A percentile compares a stretch with the other conserved stretches of the same genome.
phyloP scores from a whole-genome alignment of 208 protist species.

The Leishmania turanica region DNA sequence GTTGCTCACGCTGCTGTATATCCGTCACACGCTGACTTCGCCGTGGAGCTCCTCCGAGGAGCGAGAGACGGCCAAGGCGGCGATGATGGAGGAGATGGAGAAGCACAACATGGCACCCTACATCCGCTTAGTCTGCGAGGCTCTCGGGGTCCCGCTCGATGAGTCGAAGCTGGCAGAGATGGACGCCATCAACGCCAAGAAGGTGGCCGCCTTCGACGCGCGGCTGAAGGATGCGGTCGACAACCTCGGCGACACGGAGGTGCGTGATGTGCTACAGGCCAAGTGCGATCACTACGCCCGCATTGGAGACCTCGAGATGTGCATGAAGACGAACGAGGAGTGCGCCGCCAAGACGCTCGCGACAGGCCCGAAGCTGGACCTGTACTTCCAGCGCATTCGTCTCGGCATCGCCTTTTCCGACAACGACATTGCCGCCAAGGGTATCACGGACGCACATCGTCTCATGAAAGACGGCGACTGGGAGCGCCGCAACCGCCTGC shows the following conservation, averaged over 20 bases:
- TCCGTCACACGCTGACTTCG: slow-evolving; percentile 80
- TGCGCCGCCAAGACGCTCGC: slow-evolving; percentile 95
- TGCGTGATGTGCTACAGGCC: slow-evolving; percentile 94
- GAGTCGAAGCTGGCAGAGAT: slow-evolving; percentile 68
- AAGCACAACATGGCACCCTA: slow-evolving; percentile 91
- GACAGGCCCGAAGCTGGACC: slow-evolving; percentile 95
- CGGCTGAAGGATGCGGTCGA: slow-evolving; percentile 94
- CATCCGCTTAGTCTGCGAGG: slow-evolving; percentile 80
- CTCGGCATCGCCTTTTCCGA: slow-evolving; percentile 97
- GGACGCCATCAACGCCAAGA: slow-evolving; percentile 80
- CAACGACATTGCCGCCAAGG: slow-evolving; percentile 88
- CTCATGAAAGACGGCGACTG: slow-evolving; percentile 98
- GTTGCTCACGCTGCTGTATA: slow-evolving; percentile 81
- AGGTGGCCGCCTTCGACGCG: slow-evolving; percentile 82
- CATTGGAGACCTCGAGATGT: slow-evolving; percentile 97
- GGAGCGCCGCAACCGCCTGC: slow-evolving; percentile 98
- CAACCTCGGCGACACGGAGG: slow-evolving; percentile 97
- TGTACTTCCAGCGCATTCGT: slow-evolving; percentile 96
- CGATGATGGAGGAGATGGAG: slow-evolving; percentile 73
- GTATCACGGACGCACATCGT: slow-evolving; percentile 92
- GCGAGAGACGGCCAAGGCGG: slow-evolving; percentile 68
- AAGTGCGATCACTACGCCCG: slow-evolving; percentile 93
- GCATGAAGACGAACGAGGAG: slow-evolving; percentile 88
- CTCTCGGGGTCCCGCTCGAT: slow-evolving; percentile 69
- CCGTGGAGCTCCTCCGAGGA: slow-evolving; percentile 73